Conservation (phyloP, 768 basidiomycete species). For the Lentinula detonsa region DNA sequence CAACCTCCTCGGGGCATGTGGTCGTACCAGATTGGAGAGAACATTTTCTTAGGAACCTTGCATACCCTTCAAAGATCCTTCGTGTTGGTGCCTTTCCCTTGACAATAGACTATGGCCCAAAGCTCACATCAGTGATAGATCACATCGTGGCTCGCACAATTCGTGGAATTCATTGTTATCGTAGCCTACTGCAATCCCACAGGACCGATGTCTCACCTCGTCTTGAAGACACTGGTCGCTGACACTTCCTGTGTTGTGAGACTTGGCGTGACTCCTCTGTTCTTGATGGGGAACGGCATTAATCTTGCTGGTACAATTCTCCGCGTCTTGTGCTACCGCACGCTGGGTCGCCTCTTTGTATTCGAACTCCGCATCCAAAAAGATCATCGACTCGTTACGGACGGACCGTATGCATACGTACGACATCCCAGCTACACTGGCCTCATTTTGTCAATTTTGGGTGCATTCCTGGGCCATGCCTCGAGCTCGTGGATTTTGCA, state of each 20-base stretch:
- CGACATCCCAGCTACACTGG: slow-evolving; percentile 35
- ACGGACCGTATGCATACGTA: slow-evolving; percentile 29
- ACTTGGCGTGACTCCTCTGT: slow-evolving; percentile 20
- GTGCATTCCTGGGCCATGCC: slow-evolving; percentile 17
- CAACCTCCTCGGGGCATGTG: slow-evolving; percentile 12
- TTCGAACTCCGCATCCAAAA: slow-evolving; percentile 29
- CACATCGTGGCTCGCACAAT: slow-evolving; percentile 22
- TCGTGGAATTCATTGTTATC: slow-evolving; percentile 24
- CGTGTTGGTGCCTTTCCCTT: slow-evolving; percentile 15
- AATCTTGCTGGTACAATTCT: slow-evolving; percentile 25
- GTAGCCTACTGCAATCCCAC: slow-evolving; percentile 14
- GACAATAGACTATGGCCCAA: neutral
- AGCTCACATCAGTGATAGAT: neutral
- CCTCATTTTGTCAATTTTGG: slow-evolving; percentile 24
- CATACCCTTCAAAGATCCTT: slow-evolving; percentile 19
- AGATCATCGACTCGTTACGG: slow-evolving; percentile 26
- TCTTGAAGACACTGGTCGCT: slow-evolving; percentile 13
- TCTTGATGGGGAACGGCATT: slow-evolving; percentile 24
- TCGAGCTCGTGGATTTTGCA: slow-evolving; percentile 27
- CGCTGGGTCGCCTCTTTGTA: slow-evolving; percentile 30
- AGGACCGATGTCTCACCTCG: slow-evolving; percentile 11
- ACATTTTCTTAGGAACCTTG: slow-evolving; percentile 22
- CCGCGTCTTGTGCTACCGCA: slow-evolving; percentile 26
- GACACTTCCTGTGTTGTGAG: slow-evolving; percentile 5
- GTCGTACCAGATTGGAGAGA: slow-evolving; percentile 27